Base-by-base conservation (phyloP, 257 asterid genomes). In the Marsdenia floribunda region DNA sequence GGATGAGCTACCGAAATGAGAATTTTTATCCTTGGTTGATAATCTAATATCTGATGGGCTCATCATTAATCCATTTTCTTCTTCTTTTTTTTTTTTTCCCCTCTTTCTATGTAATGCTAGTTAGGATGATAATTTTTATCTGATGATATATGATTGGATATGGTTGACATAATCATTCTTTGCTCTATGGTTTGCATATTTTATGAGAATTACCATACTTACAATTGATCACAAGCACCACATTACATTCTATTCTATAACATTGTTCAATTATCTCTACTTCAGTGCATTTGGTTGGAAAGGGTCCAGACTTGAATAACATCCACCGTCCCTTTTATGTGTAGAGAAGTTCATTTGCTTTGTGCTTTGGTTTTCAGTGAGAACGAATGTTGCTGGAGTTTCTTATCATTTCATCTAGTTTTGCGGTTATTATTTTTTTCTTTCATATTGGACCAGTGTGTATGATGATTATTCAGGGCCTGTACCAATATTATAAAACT, bases 91-190 rank as follows among this genome's bases (percentile, higher is more conserved):
- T 44, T 44, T 0, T 44, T 44, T 44, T 44, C 12, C 10, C 10
- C 55, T 49, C n/a, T 69, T 4, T 58, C 10, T 46, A 26, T 37
- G 46, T 24, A 19, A 37, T 64, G 54, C 68, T 50, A 63, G 19
- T 50, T 38, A 16, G 15, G 54, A 65, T 44, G 49, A 53, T 22
- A 46, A 29, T 6, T 7, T 65, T 65, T 65, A 3, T 35, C 40
- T 65, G 47, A 14, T 61, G 1, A 16, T 19, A 38, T 66, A 38
- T 38, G 33, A 19, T 37, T 38, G 24, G 72, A 52, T 11, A 75
- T 29, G 35, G 75, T 49, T 75, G 74, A 42, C 29, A 19, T 50
- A 13, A 42, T 42, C 58, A 66, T 68, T 74, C 64, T 68, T 58
- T 44, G 59, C 61, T 47, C 44, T 33, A 24, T 55, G 29, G 33